These are phyloP conservation scores for Penicillium sp. DNA, from an alignment of 2,329 filamentous ascomycete genomes.

Conservation along the genomic window DNA sequence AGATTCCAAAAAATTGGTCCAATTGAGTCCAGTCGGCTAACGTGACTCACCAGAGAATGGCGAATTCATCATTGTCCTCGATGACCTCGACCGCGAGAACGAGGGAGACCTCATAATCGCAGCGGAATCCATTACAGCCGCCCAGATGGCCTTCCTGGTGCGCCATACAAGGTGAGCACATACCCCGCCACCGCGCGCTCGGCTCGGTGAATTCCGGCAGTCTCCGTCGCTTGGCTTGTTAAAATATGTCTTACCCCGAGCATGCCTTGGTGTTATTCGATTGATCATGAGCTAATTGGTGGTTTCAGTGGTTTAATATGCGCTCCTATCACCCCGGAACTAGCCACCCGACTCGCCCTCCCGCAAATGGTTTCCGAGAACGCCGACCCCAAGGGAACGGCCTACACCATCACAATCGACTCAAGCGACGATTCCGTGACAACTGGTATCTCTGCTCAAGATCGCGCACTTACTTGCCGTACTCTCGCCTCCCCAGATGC, in stretches of 20 bases:
- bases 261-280: neutral
- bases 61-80: conserved; percentile 94
- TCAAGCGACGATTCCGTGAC: conserved; percentile 69
- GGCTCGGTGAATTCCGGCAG: neutral
- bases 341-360: conserved; percentile 70
- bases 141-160: conserved; percentile 95
- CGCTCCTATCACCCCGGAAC: conserved; percentile 71
- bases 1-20: neutral
- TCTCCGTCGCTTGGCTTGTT: neutral
- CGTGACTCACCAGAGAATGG: conserved; percentile 59
- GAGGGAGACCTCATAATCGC: conserved; percentile 98
- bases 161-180: conserved; percentile 66
- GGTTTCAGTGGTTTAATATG: conserved; percentile 74
- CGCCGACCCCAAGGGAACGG: conserved; percentile 80
- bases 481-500: conserved; percentile 68
- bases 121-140: conserved; percentile 75
- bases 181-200: neutral
- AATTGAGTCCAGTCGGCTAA: conserved; percentile 14
- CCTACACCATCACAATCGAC: conserved; percentile 90
- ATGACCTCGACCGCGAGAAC: conserved; percentile 89
- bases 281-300: neutral
- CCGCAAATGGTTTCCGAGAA: conserved; percentile 88
- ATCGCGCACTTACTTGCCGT: conserved; percentile 79
- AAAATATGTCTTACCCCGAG: neutral
- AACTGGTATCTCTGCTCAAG: conserved; percentile 87